Conservation (phyloP, 2,329 filamentous ascomycete species). For the Orbilia ellipsospora region DNA sequence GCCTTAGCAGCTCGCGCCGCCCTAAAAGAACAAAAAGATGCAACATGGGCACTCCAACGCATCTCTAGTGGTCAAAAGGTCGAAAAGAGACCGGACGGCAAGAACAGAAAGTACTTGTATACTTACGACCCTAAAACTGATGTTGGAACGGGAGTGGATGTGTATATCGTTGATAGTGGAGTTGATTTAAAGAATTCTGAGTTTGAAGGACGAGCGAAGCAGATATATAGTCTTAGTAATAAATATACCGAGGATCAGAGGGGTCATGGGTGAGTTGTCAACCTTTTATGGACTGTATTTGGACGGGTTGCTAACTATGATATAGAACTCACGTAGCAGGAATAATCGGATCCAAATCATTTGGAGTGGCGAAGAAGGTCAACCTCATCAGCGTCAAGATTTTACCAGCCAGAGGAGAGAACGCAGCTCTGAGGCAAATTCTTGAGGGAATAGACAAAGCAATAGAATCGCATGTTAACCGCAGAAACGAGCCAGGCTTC, state of each 20-base stretch:
- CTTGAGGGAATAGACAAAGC: not conserved
- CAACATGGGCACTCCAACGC: slow-evolving; percentile 12
- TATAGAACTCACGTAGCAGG: slow-evolving; percentile 17
- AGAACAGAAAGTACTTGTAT: slow-evolving; percentile 1
- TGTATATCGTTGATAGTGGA: slow-evolving; percentile 9
- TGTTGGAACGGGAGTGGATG: slow-evolving; percentile 8
- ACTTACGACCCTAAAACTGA: slow-evolving; percentile 3
- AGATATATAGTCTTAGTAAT: not conserved
- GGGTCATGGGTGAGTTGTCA: slow-evolving; percentile 10
- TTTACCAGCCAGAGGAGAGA: not conserved
- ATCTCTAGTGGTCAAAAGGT: slow-evolving; percentile 6
- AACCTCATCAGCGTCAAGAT: slow-evolving; percentile 2
- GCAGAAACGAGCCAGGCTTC: not conserved
- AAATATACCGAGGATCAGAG: not conserved
- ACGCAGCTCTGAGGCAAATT: not conserved
- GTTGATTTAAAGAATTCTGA: not conserved
- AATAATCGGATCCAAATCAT: slow-evolving; percentile 5
- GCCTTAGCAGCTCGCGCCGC: too few species aligned
- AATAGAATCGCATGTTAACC: not conserved
- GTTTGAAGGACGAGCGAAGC: slow-evolving; percentile 4
- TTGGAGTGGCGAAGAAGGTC: slow-evolving; percentile 2
- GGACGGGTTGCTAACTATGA: not conserved
- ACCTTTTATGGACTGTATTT: not conserved
- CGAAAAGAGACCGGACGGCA: not conserved
- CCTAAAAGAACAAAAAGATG: too few species aligned